Percentiles rank a stretch among this genome's conserved stretches.
Evolutionary conservation across 768 basidiomycete genomes (phyloP).

Genomic region (Austroboletus festivus): DNA sequence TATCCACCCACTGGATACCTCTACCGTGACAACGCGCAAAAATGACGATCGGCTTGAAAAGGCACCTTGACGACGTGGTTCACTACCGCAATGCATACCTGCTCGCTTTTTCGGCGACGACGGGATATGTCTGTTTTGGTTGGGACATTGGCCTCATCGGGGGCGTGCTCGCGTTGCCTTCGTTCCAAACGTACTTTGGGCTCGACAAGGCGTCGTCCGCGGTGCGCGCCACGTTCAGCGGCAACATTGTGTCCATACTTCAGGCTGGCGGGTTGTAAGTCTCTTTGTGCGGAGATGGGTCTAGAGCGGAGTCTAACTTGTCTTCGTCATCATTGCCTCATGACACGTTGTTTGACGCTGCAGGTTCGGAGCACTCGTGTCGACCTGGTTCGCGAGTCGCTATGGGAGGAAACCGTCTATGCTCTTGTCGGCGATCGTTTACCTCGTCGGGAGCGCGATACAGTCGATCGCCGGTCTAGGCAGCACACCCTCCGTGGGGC

Average conservation of each 20-base stretch:
- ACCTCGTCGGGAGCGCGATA: slow-evolving; percentile 46
- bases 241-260: slow-evolving; percentile 51
- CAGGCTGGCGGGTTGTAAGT: slow-evolving; percentile 50
- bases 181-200: slow-evolving; percentile 49
- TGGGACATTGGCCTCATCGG: slow-evolving; percentile 53
- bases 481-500: slow-evolving; percentile 31
- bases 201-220: slow-evolving; percentile 36
- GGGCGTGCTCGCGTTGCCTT: slow-evolving; percentile 43
- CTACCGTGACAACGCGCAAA: no score
- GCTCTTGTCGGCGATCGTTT: slow-evolving; percentile 43
- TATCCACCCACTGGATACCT: no score
- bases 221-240: slow-evolving; percentile 41
- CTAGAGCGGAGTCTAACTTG: no score
- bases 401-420: slow-evolving; percentile 49
- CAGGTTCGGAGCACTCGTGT: slow-evolving; percentile 44
- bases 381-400: slow-evolving; percentile 37
- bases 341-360: no score
- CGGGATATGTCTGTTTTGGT: slow-evolving; percentile 49
- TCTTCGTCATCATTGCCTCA: no score
- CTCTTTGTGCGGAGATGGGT: no score
- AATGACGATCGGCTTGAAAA: no score
- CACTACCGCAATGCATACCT: slow-evolving; percentile 50
- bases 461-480: slow-evolving; percentile 45
- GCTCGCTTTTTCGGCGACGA: slow-evolving; percentile 42
- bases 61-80: no score